Evolutionary conservation across 2,329 filamentous ascomycete genomes (phyloP).

Genomic region (Paraconiothyrium brasiliense): DNA sequence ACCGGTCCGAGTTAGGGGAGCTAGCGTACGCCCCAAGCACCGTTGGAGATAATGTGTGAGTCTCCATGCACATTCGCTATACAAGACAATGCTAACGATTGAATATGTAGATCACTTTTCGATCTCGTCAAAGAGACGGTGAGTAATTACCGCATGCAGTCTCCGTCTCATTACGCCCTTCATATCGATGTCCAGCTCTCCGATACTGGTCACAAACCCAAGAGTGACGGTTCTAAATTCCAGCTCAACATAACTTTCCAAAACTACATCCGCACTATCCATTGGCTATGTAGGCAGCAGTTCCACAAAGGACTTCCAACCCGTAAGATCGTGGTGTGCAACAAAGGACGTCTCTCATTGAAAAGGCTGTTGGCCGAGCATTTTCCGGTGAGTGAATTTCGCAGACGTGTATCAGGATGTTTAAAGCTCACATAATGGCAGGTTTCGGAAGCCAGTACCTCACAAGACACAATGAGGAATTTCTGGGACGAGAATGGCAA

Average conservation of each 20-base stretch:
- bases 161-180: constrained; percentile 14
- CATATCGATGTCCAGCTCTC: constrained; percentile 16
- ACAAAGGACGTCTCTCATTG: not conserved
- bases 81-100: not conserved
- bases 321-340: not conserved
- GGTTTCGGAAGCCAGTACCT: not conserved
- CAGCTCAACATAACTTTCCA: constrained; percentile 11
- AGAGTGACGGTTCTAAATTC: not conserved
- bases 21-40: not conserved
- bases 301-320: not conserved
- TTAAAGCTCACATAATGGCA: not conserved
- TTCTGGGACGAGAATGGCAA: constrained; percentile 34
- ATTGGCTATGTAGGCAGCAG: not conserved
- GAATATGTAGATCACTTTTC: not conserved
- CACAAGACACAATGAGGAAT: constrained; percentile 1
- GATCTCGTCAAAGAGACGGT: constrained; percentile 8
- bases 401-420: not conserved
- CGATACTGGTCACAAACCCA: not conserved
- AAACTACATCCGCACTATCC: constrained; percentile 5
- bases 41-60: not conserved
- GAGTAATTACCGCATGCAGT: constrained; percentile 14
- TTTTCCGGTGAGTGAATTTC: not conserved
- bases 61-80: not conserved
- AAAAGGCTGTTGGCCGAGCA: not conserved
- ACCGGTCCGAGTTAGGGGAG: not conserved